These are phyloP conservation scores for Aspergillus carlsbadensis DNA, from an alignment of 495 filamentous ascomycete species.

Conservation along the genomic window DNA sequence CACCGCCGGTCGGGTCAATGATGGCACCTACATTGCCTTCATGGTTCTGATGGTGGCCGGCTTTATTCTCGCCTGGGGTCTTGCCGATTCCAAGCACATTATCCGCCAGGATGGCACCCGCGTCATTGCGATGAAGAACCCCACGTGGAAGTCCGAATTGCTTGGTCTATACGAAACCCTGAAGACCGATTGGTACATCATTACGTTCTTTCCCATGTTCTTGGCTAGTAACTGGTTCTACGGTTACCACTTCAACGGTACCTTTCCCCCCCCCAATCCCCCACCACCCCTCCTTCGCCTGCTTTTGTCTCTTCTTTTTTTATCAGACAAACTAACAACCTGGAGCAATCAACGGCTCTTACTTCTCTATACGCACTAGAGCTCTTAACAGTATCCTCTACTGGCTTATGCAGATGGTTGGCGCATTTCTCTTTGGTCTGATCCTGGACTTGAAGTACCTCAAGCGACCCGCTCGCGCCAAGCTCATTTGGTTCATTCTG, in stretches of 20 bases:
- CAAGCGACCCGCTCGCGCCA: constrained; percentile 73
- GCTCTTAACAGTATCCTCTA: constrained; percentile 84
- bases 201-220: constrained; percentile 87
- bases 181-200: constrained; percentile 68
- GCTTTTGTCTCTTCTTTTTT: too few relatives aligned
- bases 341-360: constrained; percentile 52
- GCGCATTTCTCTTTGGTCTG: constrained; percentile 74
- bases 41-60: constrained; percentile 81
- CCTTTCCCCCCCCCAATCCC: too few relatives aligned
- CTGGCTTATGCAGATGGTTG: constrained; percentile 85
- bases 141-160: constrained; percentile 77
- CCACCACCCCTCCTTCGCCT: too few relatives aligned
- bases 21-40: constrained; percentile 91
- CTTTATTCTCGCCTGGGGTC: constrained; percentile 65
- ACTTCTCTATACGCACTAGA: constrained; percentile 80
- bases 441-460: constrained; percentile 65
- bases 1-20: constrained; percentile 59
- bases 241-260: constrained; percentile 48
- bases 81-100: constrained; percentile 76
- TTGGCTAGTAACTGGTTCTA: constrained; percentile 54
- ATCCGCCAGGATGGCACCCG: constrained; percentile 79
- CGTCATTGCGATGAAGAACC: constrained; percentile 84
- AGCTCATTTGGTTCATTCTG: constrained; percentile 62
- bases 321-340: too few relatives aligned
- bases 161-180: constrained; percentile 76